Conservation (phyloP, 1,139 yeast genomes). For the Geotrichum klebahnii region DNA sequence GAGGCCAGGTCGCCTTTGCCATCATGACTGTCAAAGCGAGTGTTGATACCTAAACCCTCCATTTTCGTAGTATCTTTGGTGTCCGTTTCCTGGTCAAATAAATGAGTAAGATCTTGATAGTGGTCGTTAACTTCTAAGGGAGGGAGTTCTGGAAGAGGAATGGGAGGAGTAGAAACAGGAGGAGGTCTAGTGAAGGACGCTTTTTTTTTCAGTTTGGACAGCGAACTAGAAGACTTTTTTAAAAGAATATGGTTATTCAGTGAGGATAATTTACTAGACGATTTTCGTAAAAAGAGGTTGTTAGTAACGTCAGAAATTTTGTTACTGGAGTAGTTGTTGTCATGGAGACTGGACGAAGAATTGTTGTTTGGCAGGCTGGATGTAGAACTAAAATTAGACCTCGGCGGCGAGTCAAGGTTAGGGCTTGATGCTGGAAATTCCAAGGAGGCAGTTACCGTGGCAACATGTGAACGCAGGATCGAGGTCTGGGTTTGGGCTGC, state of each 20-base stretch:
- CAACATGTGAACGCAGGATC: not conserved
- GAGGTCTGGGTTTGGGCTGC: not conserved
- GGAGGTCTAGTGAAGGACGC: not conserved
- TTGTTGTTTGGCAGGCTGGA: not conserved
- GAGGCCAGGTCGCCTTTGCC: slow-evolving; percentile 4
- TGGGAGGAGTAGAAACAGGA: slow-evolving; percentile 2
- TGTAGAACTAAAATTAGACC: slow-evolving; percentile 2
- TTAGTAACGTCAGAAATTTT: too few species aligned
- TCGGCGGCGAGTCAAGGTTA: not conserved
- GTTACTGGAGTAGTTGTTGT: slow-evolving; percentile 3
- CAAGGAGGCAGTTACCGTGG: not conserved
- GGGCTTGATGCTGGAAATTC: slow-evolving; percentile 2
- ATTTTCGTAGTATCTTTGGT: not conserved
- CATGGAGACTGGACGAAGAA: slow-evolving; percentile 9
- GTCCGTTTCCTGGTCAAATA: not conserved
- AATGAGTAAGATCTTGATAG: slow-evolving; percentile 11
- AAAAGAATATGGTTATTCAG: not conserved
- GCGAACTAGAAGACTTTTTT: not conserved
- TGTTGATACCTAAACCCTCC: slow-evolving; percentile 19
- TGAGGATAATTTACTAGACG: not conserved
- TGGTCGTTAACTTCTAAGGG: slow-evolving; percentile 10
- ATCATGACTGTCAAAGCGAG: slow-evolving; percentile 14
- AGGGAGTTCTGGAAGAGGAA: slow-evolving; percentile 16
- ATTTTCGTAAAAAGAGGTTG: too few species aligned
- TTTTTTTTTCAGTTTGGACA: not conserved